Evolutionary conservation across 2,329 filamentous ascomycete genomes (phyloP).

Genomic region (Mollisiaceae sp.): DNA sequence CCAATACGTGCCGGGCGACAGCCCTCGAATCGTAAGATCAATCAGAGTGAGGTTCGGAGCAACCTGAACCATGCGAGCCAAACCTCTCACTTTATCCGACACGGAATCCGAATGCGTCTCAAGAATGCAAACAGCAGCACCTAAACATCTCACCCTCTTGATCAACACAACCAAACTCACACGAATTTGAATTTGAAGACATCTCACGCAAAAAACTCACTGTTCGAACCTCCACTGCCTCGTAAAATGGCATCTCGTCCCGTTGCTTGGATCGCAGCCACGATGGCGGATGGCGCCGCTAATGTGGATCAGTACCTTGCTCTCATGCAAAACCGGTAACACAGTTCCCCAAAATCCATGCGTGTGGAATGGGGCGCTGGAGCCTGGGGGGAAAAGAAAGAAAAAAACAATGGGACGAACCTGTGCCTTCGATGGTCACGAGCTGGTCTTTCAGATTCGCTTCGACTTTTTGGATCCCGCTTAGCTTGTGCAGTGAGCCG

Average conservation of each 20-base stretch:
- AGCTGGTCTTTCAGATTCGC: slow-evolving; percentile 83
- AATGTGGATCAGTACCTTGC: slow-evolving; percentile 27
- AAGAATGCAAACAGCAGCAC: slow-evolving; percentile 91
- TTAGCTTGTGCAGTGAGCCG: slow-evolving; percentile 74
- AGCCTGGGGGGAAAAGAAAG: too few species aligned
- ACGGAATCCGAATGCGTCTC: slow-evolving; percentile 75
- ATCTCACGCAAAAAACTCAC: slow-evolving; percentile 56
- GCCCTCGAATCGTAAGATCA: slow-evolving; percentile 84
- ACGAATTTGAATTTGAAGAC: neutral
- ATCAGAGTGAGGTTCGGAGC: slow-evolving; percentile 78
- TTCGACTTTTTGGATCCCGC: slow-evolving; percentile 82
- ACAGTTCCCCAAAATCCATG: neutral
- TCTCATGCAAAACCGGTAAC: slow-evolving; percentile 3
- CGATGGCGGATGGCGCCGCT: slow-evolving; percentile 88
- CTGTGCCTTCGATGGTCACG: slow-evolving; percentile 83
- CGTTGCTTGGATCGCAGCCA: slow-evolving; percentile 84
- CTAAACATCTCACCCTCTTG: slow-evolving; percentile 47
- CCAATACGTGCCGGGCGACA: slow-evolving; percentile 80
- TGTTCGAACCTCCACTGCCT: slow-evolving; percentile 84
- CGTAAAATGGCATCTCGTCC: slow-evolving; percentile 93
- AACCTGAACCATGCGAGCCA: slow-evolving; percentile 94
- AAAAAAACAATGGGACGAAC: slow-evolving; percentile 48
- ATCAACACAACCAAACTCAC: neutral
- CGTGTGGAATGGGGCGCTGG: neutral
- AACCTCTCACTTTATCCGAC: slow-evolving; percentile 75